Evolutionary conservation across 1,284 basidiomycete species (phyloP), one percentile per base, ranked within the genome.

Genomic region (Entoloma clypeatum): DNA sequence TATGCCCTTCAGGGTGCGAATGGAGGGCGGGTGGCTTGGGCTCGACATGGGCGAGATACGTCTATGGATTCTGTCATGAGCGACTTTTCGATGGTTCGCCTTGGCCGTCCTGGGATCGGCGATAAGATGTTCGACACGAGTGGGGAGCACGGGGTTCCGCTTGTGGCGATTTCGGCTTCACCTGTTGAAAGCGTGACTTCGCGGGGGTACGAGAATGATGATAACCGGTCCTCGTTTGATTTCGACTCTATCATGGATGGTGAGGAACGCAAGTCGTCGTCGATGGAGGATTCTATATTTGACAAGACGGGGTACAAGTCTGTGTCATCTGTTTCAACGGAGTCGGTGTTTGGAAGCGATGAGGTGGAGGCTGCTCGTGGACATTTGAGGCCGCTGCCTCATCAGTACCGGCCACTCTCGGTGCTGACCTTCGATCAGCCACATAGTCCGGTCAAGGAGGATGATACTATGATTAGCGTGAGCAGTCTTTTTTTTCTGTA

Each of bases 51-150:
- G 9, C 72, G 70, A n/a, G 75, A 81, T 11, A 55, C 61, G 14
- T 87, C 84, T 0, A 55, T 71, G 2, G 86, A 87, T 47, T 90
- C 86, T 0, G 58, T 75, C 24, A 62, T 71, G 51, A 90, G 86
- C 43, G 77, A 81, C 39, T 75, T 75, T 48, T 82, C 82, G 2
- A 70, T 66, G 2, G 62, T 68, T 47, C 69, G 73, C 7, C 58
- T 86, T 3, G 79, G 71, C 2, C 73, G 89, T 14, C 89, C 89
- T 2, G 86, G 81, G 2, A 61, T 92, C 2, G 88, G 90, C 0
- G 90, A 92, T 56, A 88, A 91, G 69, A 92, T 92, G 89, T 89
- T 92, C 54, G 78, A 85, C 21, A 75, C 68, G 13, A 66, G 65
- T n/a, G 67, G 63, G 5, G 80, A 82, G 34, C 71, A 69, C 29